A percentile compares a stretch with the other conserved stretches of the same genome.
These are phyloP conservation scores for Alternaria sp. DNA, from an alignment of 2,329 filamentous ascomycete species.

Conservation along the genomic window DNA sequence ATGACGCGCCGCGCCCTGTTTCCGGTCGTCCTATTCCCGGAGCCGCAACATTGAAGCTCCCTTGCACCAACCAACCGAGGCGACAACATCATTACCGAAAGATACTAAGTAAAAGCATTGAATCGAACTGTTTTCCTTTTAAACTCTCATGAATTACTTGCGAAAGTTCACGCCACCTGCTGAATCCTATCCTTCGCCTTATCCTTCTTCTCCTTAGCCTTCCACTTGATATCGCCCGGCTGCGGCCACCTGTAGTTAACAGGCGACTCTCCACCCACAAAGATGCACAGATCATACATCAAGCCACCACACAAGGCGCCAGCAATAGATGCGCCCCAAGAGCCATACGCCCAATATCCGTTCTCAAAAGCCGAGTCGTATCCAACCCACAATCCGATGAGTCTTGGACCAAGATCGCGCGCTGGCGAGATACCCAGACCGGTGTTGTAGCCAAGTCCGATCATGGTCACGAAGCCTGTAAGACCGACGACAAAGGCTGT, in stretches of 20 bases:
- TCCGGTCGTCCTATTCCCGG: conserved; percentile 4
- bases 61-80: not conserved
- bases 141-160: too few species aligned
- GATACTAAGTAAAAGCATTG: too few species aligned
- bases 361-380: conserved; percentile 60
- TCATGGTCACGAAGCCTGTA: conserved; percentile 31
- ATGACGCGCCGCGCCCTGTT: not conserved
- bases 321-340: conserved; percentile 31
- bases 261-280: conserved; percentile 38
- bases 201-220: conserved; percentile 17
- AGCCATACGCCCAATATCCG: conserved; percentile 39
- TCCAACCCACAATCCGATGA: conserved; percentile 70
- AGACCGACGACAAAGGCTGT: conserved; percentile 57
- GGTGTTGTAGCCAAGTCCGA: conserved; percentile 36
- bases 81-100: too few species aligned
- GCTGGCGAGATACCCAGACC: conserved; percentile 67
- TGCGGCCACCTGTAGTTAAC: conserved; percentile 40
- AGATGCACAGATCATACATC: conserved; percentile 41
- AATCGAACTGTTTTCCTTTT: not conserved
- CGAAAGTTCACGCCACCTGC: conserved; percentile 3
- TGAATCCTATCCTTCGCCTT: conserved; percentile 24
- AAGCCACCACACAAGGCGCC: conserved; percentile 35
- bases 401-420: conserved; percentile 73
- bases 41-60: not conserved
- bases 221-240: conserved; percentile 31